Evolutionary conservation across 768 basidiomycete genomes (phyloP).

Genomic region (Psilocybe azurescens): DNA sequence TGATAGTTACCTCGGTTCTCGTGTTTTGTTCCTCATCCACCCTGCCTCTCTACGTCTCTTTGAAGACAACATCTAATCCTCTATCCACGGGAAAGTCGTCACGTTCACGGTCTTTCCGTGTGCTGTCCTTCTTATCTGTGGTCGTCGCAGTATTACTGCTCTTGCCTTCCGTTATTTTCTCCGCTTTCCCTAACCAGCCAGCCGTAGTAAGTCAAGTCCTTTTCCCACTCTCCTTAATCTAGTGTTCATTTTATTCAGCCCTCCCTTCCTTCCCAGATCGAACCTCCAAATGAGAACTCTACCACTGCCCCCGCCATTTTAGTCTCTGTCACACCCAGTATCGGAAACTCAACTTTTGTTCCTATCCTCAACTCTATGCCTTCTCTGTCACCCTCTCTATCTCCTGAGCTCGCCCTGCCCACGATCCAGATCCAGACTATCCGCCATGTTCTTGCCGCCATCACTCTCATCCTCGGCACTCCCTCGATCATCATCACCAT

Average conservation of each 20-base stretch:
- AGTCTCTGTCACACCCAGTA: not conserved
- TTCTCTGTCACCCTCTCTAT: slow-evolving; percentile 18
- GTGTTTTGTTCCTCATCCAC: slow-evolving; percentile 70
- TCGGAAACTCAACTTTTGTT: slow-evolving; percentile 18
- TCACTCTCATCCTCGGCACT: slow-evolving; percentile 61
- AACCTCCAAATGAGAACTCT: slow-evolving; percentile 9
- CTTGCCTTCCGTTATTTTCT: slow-evolving; percentile 62
- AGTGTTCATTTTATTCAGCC: slow-evolving; percentile 29
- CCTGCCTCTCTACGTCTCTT: slow-evolving; percentile 65
- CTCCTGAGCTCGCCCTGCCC: slow-evolving; percentile 21
- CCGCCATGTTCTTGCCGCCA: slow-evolving; percentile 47
- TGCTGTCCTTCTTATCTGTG: slow-evolving; percentile 57
- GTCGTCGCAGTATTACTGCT: slow-evolving; percentile 52
- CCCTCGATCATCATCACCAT: slow-evolving; percentile 63
- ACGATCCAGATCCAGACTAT: slow-evolving; percentile 37
- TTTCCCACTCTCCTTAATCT: slow-evolving; percentile 10
- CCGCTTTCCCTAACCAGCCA: slow-evolving; percentile 46
- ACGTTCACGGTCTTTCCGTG: slow-evolving; percentile 59
- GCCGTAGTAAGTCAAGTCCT: slow-evolving; percentile 36
- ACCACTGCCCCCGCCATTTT: not conserved
- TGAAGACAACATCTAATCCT: slow-evolving; percentile 48
- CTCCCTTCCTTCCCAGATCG: slow-evolving; percentile 16
- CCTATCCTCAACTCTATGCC: slow-evolving; percentile 22
- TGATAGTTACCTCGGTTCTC: slow-evolving; percentile 64
- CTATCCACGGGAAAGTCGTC: slow-evolving; percentile 48